Evolutionary conservation across 2,329 filamentous ascomycete species (phyloP), one percentile per base, ranked within the genome.

Genomic region (Claviceps sorghi): DNA sequence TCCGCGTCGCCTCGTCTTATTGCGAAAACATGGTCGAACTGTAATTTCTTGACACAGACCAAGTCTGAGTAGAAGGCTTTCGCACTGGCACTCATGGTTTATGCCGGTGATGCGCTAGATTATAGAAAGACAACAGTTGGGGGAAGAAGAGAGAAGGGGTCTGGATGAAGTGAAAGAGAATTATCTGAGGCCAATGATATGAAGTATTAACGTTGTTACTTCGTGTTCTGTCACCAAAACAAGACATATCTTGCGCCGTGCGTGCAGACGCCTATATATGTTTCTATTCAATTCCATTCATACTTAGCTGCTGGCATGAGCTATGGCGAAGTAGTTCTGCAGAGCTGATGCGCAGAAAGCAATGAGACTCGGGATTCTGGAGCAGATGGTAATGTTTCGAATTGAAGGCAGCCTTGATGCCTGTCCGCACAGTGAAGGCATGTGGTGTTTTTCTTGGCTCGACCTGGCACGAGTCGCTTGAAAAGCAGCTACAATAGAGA

Each of bases 1-100:
- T 91, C 84, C 34, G 85, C 83, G 5, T 82, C 79, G 17, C 84
- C 84, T 38, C 71, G 69, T 36, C 69, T 67, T 26, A 95, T 68
- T 36, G 72, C 62, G 48, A 67, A 67, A 48, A 93, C 70, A 48
- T 74, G 67, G 1, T 68, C 56, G 47, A 79, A 69, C 8, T 67
- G 72, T 44, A 68, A 66, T 30, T 50, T 43, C 7, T 54, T 56
- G 63, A 69, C 60, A 73, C 68, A 57, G 30, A 61, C 59, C 34
- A 75, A 54, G 62, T 90, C 84, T 49, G 72, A 69, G 48, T 80
- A 72, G 64, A 86, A 90, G 1, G 48, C 48, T 30, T 47, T 53
- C 11, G 36, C 36, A 26, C 32, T 36, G 21, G 22, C 34, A 32
- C 41, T 46, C 47, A 49, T 50, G 32, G 6, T 34, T 47, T 42